These are phyloP conservation scores for Umbelopsis vinacea DNA, from an alignment of 192 early-diverging fungal species.

Conservation along the genomic window DNA sequence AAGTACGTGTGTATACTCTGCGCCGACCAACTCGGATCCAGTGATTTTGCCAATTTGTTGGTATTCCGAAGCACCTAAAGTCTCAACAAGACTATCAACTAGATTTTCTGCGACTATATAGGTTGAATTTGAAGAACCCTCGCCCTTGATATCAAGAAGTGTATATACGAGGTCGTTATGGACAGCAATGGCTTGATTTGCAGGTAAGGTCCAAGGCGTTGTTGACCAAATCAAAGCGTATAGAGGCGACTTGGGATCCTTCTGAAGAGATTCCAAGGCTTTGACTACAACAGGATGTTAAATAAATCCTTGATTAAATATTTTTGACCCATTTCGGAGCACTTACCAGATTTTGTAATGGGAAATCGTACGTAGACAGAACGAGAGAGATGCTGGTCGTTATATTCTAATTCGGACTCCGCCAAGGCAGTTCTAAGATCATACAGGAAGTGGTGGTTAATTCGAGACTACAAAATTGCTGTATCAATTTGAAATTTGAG, in stretches of 20 bases:
- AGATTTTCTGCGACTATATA: slow-evolving; percentile 54
- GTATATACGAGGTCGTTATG: slow-evolving; percentile 68
- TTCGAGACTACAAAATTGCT: too few species aligned
- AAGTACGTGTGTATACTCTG: slow-evolving; percentile 61
- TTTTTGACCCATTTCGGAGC: background rate
- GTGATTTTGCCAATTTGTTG: slow-evolving; percentile 22
- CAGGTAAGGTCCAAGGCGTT: slow-evolving; percentile 82
- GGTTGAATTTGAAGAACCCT: slow-evolving; percentile 12
- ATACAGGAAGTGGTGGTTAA: background rate
- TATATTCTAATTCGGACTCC: slow-evolving; percentile 81
- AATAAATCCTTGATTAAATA: background rate
- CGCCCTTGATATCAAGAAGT: slow-evolving; percentile 39
- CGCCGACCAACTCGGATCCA: slow-evolving; percentile 58
- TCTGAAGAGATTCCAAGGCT: background rate
- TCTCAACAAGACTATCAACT: slow-evolving; percentile 41
- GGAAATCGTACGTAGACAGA: slow-evolving; percentile 74
- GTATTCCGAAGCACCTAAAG: slow-evolving; percentile 28
- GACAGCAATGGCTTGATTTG: slow-evolving; percentile 74
- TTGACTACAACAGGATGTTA: background rate
- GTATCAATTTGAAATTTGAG: background rate
- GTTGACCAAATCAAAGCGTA: slow-evolving; percentile 76
- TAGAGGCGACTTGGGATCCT: slow-evolving; percentile 24
- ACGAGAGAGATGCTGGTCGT: slow-evolving; percentile 70
- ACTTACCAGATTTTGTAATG: slow-evolving; percentile 50
- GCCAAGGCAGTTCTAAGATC: slow-evolving; percentile 68